A percentile compares a stretch with the other conserved stretches of the same genome.
Evolutionary conservation across 352 stramenopile genomes (phyloP).

Genomic region (Phytopythium cucurbitacearum): DNA sequence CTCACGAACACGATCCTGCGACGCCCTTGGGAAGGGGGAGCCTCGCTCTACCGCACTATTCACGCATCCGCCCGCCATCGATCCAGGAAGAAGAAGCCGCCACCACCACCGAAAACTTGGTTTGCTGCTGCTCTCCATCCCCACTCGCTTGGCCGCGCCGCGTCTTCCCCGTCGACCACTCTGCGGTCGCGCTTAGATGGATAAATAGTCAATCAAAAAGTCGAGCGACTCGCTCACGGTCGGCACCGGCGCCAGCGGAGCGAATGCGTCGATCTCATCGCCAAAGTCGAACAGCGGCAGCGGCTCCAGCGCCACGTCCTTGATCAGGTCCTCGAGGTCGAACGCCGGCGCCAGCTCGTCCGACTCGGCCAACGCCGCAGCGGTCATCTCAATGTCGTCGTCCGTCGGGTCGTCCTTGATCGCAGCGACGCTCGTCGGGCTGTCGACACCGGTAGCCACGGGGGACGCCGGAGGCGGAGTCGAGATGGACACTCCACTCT

Average conservation of each 20-base stretch:
- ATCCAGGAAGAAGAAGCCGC: no score
- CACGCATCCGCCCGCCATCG: no score
- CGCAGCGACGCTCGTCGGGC: no score
- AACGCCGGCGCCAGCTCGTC: slow-evolving; percentile 3
- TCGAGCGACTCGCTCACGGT: slow-evolving; percentile 62
- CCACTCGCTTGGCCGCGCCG: background rate
- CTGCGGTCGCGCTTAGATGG: slow-evolving; percentile 18
- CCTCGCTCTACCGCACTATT: no score
- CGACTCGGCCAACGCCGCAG: slow-evolving; percentile 1
- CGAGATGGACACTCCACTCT: no score
- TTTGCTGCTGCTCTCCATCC: slow-evolving; percentile 1
- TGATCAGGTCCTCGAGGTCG: slow-evolving; percentile 24
- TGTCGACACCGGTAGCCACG: no score
- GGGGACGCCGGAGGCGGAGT: no score
- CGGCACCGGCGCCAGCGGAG: slow-evolving; percentile 17
- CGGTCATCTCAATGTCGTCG: background rate
- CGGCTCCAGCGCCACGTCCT: slow-evolving; percentile 31
- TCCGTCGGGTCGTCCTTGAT: background rate
- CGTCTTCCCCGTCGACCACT: slow-evolving; percentile 1
- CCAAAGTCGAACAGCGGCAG: slow-evolving; percentile 38
- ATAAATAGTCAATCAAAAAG: slow-evolving; percentile 64
- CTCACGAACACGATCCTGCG: no score
- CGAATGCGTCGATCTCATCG: slow-evolving; percentile 29
- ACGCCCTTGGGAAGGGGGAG: no score
- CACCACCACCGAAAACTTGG: no score